These are phyloP conservation scores for Colletotrichum brevisporum DNA, from an alignment of 2,329 filamentous ascomycete species.

Conservation along the genomic window DNA sequence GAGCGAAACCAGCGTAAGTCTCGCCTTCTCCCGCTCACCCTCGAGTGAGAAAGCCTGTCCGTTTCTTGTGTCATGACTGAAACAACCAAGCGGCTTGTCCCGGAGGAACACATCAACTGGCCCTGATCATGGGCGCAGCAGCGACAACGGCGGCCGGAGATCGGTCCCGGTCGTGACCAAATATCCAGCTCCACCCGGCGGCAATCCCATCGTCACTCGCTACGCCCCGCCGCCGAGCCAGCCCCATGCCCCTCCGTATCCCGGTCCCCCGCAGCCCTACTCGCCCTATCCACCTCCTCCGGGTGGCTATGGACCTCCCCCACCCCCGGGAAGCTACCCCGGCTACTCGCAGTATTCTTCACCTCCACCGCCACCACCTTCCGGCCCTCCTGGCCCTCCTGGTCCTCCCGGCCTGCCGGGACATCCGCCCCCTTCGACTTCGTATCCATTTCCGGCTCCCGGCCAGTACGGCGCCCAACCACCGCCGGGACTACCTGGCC, in stretches of 20 bases:
- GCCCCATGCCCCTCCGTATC: slow-evolving; percentile 36
- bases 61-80: background rate
- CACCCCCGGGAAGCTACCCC: slow-evolving; percentile 29
- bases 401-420: slow-evolving; percentile 20
- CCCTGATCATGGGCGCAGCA: slow-evolving; percentile 21
- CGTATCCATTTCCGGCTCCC: slow-evolving; percentile 43
- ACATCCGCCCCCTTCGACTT: slow-evolving; percentile 15
- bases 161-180: slow-evolving; percentile 37
- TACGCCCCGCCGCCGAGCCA: slow-evolving; percentile 39
- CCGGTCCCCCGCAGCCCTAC: slow-evolving; percentile 33
- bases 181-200: slow-evolving; percentile 34
- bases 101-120: slow-evolving; percentile 29
- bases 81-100: slow-evolving; percentile 14
- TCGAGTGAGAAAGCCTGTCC: background rate
- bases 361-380: slow-evolving; percentile 31
- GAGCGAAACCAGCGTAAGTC: slow-evolving; percentile 39
- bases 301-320: slow-evolving; percentile 24
- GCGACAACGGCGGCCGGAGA: slow-evolving; percentile 29
- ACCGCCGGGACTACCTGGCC: slow-evolving; percentile 42
- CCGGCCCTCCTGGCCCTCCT: slow-evolving; percentile 30
- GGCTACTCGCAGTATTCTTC: slow-evolving; percentile 21
- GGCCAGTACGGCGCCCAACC: slow-evolving; percentile 49
- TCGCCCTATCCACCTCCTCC: slow-evolving; percentile 31
- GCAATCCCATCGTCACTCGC: slow-evolving; percentile 38
- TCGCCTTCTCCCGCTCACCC: background rate